These are phyloP conservation scores for Carex littledalei DNA, from an alignment of 176 grass and related monocot genomes.

Conservation along the genomic window DNA sequence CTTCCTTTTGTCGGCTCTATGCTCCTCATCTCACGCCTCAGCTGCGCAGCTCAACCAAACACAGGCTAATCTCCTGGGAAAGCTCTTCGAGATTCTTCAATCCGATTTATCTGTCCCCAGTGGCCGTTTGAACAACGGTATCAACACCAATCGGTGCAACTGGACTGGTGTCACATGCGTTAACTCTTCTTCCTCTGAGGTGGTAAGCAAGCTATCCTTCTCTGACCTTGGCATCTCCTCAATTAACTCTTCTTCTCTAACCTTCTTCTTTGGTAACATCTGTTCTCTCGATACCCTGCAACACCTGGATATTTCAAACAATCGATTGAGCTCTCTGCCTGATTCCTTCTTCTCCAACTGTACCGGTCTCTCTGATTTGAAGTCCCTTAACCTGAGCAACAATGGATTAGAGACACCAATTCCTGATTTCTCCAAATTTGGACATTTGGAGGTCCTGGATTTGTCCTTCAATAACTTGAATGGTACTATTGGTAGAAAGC, in stretches of 20 bases:
- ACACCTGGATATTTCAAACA: slow-evolving; percentile 48
- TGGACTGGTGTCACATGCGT: slow-evolving; percentile 34
- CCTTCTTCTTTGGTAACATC: slow-evolving; percentile 23
- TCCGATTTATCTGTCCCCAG: not conserved
- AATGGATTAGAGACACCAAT: not conserved
- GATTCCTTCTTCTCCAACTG: slow-evolving; percentile 31
- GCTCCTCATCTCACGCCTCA: not conserved
- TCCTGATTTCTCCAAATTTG: slow-evolving; percentile 27
- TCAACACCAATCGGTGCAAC: not conserved
- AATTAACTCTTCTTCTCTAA: not conserved
- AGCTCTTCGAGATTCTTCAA: not conserved
- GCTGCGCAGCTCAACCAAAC: not conserved
- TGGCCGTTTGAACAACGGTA: slow-evolving; percentile 21
- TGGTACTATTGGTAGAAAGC: not conserved
- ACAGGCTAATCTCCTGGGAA: slow-evolving; percentile 22
- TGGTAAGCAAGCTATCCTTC: slow-evolving; percentile 28
- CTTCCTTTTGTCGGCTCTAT: slow-evolving; percentile 1
- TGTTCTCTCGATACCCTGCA: slow-evolving; percentile 39
- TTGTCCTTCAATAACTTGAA: slow-evolving; percentile 35
- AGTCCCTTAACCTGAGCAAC: slow-evolving; percentile 40
- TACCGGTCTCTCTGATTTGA: slow-evolving; percentile 11
- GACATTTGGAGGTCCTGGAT: slow-evolving; percentile 42
- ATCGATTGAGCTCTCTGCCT: slow-evolving; percentile 15
- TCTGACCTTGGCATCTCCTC: slow-evolving; percentile 8
- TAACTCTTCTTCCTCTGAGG: not conserved